Percentiles rank a stretch among this genome's conserved stretches.
phyloP scores from a whole-genome alignment of 75 land plant species.

The Pseudotsuga menziesii region DNA sequence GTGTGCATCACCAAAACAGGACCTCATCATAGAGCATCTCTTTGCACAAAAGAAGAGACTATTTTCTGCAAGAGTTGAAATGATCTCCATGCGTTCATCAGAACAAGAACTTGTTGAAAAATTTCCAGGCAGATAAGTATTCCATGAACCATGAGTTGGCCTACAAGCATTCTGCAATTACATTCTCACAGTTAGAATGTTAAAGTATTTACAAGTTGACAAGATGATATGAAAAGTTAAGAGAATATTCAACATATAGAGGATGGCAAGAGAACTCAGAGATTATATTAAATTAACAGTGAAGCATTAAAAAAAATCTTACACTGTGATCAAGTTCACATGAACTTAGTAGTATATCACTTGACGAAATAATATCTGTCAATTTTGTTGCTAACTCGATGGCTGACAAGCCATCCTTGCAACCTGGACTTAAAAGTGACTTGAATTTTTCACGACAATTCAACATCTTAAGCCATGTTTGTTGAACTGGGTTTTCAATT shows the following conservation, averaged over 20 bases:
- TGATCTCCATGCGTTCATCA: slow-evolving; percentile 40
- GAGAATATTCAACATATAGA: background rate
- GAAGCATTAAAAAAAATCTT: slow-evolving; percentile 11
- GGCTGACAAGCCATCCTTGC: slow-evolving; percentile 15
- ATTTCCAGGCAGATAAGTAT: slow-evolving; percentile 14
- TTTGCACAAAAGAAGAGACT: slow-evolving; percentile 46
- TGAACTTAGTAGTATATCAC: slow-evolving; percentile 38
- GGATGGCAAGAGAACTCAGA: background rate
- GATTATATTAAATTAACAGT: background rate
- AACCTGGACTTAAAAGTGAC: slow-evolving; percentile 13
- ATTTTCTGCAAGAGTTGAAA: slow-evolving; percentile 41
- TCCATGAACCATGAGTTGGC: background rate
- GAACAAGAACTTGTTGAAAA: slow-evolving; percentile 15
- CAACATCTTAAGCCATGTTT: slow-evolving; percentile 48
- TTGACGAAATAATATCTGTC: slow-evolving; percentile 45
- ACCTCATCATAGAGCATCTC: slow-evolving; percentile 13
- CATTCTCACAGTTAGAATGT: background rate
- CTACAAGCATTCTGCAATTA: slow-evolving; percentile 33
- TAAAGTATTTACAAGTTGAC: background rate
- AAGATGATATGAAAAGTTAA: background rate
- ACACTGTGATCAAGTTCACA: slow-evolving; percentile 19
- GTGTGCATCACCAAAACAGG: slow-evolving; percentile 8
- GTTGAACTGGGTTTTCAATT: slow-evolving; percentile 24
- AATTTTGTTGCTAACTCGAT: slow-evolving; percentile 21
- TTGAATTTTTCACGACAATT: slow-evolving; percentile 18